phyloP scores from a whole-genome alignment of 2,329 filamentous ascomycete genomes.

The Venturia aucupariae region DNA sequence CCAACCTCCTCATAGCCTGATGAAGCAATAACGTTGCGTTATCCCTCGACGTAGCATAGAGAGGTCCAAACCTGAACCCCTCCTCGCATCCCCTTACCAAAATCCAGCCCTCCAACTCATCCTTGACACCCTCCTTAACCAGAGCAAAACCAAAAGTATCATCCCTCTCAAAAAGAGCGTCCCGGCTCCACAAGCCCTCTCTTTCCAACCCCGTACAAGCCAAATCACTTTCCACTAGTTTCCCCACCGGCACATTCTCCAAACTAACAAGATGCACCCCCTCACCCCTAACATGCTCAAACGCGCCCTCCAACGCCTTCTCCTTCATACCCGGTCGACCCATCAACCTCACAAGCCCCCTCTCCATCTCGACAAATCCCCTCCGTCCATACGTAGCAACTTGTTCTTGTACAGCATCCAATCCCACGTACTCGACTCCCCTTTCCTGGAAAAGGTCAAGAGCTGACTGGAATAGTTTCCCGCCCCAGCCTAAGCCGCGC shows the following conservation, averaged over 20 bases:
- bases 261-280: slow-evolving; percentile 20
- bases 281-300: slow-evolving; percentile 15
- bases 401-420: slow-evolving; percentile 31
- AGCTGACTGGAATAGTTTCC: slow-evolving; percentile 24
- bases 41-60: slow-evolving; percentile 24
- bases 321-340: slow-evolving; percentile 18
- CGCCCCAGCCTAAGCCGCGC: slow-evolving; percentile 27
- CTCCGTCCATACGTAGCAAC: slow-evolving; percentile 27
- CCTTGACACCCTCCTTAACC: slow-evolving; percentile 6
- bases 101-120: slow-evolving; percentile 23
- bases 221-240: slow-evolving; percentile 23
- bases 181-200: slow-evolving; percentile 23
- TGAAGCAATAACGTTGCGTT: slow-evolving; percentile 22
- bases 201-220: slow-evolving; percentile 27
- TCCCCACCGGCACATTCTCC: slow-evolving; percentile 18
- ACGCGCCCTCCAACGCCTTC: slow-evolving; percentile 16
- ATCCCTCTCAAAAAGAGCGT: slow-evolving; percentile 21
- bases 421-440: slow-evolving; percentile 22
- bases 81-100: slow-evolving; percentile 25
- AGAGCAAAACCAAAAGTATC: slow-evolving; percentile 25
- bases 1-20: slow-evolving; percentile 20
- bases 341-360: slow-evolving; percentile 24
- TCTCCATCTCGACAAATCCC: slow-evolving; percentile 24
- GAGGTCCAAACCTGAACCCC: slow-evolving; percentile 28
- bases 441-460: slow-evolving; percentile 20